Evolutionary conservation across 148 eudicot species (phyloP), one percentile per base, ranked within the genome.

Genomic region (Mesembryanthemum crystallinum): DNA sequence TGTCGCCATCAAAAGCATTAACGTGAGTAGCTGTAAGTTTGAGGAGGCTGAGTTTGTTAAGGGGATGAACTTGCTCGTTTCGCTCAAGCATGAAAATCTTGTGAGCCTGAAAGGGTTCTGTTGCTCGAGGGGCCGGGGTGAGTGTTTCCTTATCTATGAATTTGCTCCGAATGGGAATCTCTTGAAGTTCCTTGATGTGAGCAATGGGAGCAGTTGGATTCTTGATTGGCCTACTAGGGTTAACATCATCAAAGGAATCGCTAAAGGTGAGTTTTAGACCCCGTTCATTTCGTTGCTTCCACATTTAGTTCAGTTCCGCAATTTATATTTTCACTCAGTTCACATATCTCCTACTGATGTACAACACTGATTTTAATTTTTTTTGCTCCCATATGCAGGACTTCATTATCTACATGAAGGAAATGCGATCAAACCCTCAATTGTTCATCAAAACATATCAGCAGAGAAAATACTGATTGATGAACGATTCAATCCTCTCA

Each of bases 381-480:
- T 6, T 32, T 64, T 30, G 72, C 20, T 29, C 20, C n/a, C 15
- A 23, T 76, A 43, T 80, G 64, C 87, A 94, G 98, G 97, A 72
- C 71, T 95, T 29, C 72, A 78, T 37, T 95, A 92, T 68, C 69
- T 95, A 67, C 99, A 95, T 69, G 78, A 84, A 62, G 86, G 72
- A 24, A 90, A 86, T n/a, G 65, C 74, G 37, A 76, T 65, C 77
- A 94, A 90, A 74, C 90, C 96, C 5, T 62, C 85, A 2, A 73
- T 92, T 42, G 80, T 95, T 60, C 99, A 92, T 85, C 99, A 88
- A 74, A 95, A 95, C 81, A 88, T 95, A 57, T 95, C 99, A 33
- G 87, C 93, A 58, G 97, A 92, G 69, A 95, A 95, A 74, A 83
- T 92, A 54, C 89, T 92, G 10, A 37, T 95, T 21, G 96, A 92